Evolutionary conservation across 2,329 filamentous ascomycete genomes (phyloP).

Genomic region (Leptoxyphium fumago): DNA sequence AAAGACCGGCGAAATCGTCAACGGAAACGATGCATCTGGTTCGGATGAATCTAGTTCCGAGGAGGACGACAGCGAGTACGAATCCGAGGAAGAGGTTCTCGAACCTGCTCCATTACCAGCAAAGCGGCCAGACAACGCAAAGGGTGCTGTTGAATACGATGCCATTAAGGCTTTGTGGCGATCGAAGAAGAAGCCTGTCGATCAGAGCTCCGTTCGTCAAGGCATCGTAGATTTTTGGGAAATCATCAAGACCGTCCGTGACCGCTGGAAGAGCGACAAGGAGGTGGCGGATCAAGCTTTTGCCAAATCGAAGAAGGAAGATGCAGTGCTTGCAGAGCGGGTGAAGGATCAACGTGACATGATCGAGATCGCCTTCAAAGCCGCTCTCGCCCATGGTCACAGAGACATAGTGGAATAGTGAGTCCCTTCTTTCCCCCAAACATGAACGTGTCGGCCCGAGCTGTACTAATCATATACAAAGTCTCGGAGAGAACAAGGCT

Average conservation of each 20-base stretch:
- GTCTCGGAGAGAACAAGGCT: constrained; percentile 17
- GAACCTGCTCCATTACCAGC: constrained; percentile 41
- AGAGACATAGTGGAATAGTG: constrained; percentile 30
- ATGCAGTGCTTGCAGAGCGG: constrained; percentile 40
- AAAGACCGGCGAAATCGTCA: constrained; percentile 1
- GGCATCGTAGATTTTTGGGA: constrained; percentile 45
- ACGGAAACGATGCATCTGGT: constrained; percentile 27
- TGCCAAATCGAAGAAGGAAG: constrained; percentile 39
- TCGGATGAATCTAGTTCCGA: constrained; percentile 32
- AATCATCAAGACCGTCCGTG: constrained; percentile 43
- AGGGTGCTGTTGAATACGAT: constrained; percentile 41
- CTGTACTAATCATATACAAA: constrained; percentile 1
- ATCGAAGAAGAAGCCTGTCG: constrained; percentile 35
- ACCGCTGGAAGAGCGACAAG: constrained; percentile 45
- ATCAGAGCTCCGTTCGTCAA: constrained; percentile 37
- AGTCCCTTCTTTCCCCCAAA: constrained; percentile 7
- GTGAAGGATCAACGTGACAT: constrained; percentile 43
- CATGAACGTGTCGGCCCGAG: neutral
- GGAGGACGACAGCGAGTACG: constrained; percentile 36
- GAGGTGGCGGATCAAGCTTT: constrained; percentile 43
- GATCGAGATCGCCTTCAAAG: constrained; percentile 36
- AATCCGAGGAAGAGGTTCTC: constrained; percentile 28
- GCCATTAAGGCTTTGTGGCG: constrained; percentile 47
- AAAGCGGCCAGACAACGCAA: constrained; percentile 36
- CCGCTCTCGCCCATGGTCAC: constrained; percentile 32